Evolutionary conservation across 768 basidiomycete species (phyloP), one percentile per base, ranked within the genome.

Genomic region (Kwoniella shandongensis): DNA sequence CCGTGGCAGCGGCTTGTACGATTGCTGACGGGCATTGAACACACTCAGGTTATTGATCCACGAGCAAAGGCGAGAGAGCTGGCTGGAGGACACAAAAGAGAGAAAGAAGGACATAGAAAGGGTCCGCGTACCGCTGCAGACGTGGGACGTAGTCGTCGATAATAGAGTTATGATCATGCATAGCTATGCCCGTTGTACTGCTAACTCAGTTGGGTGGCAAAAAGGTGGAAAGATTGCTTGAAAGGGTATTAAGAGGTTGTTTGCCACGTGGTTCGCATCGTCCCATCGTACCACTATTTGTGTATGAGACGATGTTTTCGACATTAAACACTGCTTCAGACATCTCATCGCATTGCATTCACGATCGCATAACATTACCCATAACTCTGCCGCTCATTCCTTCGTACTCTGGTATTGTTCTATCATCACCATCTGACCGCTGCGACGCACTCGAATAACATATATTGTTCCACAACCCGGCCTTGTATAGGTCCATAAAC

Each of bases 21-120:
- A n/a, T n/a, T n/a, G 10, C 36, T 38, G 11, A 38, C 10, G 36
- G 36, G 17, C 40, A 6, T 42, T n/a, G n/a, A n/a, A 42, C 32
- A n/a, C 38, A 39, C 46, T 12, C 51, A 76, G 75, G 75, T 76
- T 23, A 75, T 76, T 29, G 75, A 76, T 60, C 75, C 75, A 13
- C 52, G 73, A 44, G 72, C 72, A 4, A 76, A 76, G 49, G 75
- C 75, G 0, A 56, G 67, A 25, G 60, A 68, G 40, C 32, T 76
- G 15, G 61, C 61, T 22, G 63, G 63, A 5, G 61, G 63, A n/a
- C 42, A 67, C 7, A 27, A 26, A n/a, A 54, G 32, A 39, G 46
- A 47, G 13, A 61, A 62, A 42, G 65, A 62, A 6, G 42, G 51
- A 2, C 57, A 59, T 8, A 39, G 59, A 20, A 59, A 42, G 26